phyloP scores from a whole-genome alignment of 75 land plant genomes.

The Cryptomeria japonica region DNA sequence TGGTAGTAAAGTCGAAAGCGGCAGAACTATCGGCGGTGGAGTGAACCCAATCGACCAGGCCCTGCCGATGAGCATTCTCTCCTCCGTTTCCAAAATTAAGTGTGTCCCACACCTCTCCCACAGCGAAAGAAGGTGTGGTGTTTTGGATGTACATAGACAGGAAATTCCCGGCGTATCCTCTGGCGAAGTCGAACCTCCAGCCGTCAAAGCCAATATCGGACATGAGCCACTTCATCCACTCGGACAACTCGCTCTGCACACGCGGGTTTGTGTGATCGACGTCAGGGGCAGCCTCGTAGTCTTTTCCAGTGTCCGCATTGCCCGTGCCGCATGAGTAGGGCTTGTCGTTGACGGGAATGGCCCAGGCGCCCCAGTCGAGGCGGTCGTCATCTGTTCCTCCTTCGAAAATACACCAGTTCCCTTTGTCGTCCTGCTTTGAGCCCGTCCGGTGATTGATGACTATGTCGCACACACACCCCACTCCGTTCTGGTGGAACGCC shows the following conservation, averaged over 20 bases:
- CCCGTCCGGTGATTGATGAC: conserved; percentile 42
- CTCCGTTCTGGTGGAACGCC: conserved; percentile 21
- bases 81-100: background rate
- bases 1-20: conserved; percentile 32
- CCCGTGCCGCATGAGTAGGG: conserved; percentile 18
- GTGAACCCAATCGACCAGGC: conserved; percentile 22
- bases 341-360: conserved; percentile 23
- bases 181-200: conserved; percentile 44
- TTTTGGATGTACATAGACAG: conserved; percentile 12
- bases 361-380: conserved; percentile 46
- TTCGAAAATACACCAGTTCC: conserved; percentile 36
- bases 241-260: conserved; percentile 36
- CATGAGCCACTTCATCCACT: conserved; percentile 48
- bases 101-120: conserved; percentile 33
- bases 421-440: conserved; percentile 22
- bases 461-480: conserved; percentile 28
- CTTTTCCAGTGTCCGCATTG: conserved; percentile 21
- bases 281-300: conserved; percentile 32
- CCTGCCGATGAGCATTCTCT: conserved; percentile 20
- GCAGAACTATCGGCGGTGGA: conserved; percentile 13
- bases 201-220: conserved; percentile 40
- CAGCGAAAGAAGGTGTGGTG: conserved; percentile 26
- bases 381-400: conserved; percentile 34
- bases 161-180: conserved; percentile 22
- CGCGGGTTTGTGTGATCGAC: conserved; percentile 41